Evolutionary conservation across 441 rosid species (phyloP), one percentile per base, ranked within the genome.

Genomic region (Metrosideros polymorpha): DNA sequence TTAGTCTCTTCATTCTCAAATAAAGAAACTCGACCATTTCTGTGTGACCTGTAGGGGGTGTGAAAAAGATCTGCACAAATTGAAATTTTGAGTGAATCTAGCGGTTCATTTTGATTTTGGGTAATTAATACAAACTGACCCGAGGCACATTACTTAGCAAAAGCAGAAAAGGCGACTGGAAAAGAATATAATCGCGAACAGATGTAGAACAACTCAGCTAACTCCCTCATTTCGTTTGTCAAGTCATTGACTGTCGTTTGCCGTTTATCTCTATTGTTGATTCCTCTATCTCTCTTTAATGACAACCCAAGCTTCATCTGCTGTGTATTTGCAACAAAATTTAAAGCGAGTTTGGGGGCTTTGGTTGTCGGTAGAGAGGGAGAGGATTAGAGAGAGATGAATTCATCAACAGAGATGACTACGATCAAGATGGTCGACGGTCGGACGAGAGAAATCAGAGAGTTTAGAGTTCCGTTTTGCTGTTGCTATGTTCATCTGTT

Each of bases 121-220:
- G 27, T 71, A 6, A 22, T 71, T 12, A 22, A 10, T 71, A 71
- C n/a, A 22, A 39, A 71, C 24, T 1, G 5, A 9, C 0, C 79
- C 5, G 47, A 42, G 39, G n/a, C 79, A 6, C 79, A 0, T 39
- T 71, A 39, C 39, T 1, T 6, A 13, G 79, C 17, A 1, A 71
- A 43, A 39, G 35, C 14, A 9, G 27, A 35, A 6, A 2, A 10
- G 77, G 45, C n/a, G 9, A 19, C 15, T 0, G 27, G n/a, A 42
- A 19, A 66, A 10, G n/a, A 42, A 19, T 35, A 10, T 47, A 5
- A 35, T 35, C n/a, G 3, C 0, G 2, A 66, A 22, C n/a, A 8
- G 6, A 1, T 71, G 79, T 71, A 0, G n/a, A 12, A 22, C n/a
- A 1, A 22, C 47, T 39, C 49, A 0, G 9, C 47, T 71, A 10